Conservation (phyloP, 1,139 yeast genomes). For the Hansenula sp. region DNA sequence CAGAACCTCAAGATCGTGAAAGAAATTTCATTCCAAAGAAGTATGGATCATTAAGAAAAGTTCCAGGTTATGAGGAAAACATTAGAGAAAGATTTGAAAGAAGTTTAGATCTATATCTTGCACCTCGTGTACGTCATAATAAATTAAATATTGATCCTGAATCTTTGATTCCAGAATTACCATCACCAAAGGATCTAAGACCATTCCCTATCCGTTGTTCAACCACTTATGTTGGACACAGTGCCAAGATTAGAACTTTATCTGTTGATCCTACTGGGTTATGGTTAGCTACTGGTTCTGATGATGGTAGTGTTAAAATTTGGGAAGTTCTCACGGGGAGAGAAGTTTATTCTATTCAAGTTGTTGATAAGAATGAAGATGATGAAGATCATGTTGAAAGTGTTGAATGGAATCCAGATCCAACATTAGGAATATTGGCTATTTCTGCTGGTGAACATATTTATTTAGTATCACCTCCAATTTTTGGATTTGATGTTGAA, state of each 20-base stretch:
- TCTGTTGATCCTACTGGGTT: conserved; percentile 86
- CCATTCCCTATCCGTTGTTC: conserved; percentile 98
- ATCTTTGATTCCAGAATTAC: conserved; percentile 90
- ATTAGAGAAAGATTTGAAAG: conserved; percentile 92
- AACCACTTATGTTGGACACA: conserved; percentile 79
- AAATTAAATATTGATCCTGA: conserved; percentile 95
- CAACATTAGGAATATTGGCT: conserved; percentile 70
- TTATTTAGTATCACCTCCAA: conserved; percentile 80
- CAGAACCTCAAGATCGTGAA: conserved; percentile 76
- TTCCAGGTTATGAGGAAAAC: conserved; percentile 86
- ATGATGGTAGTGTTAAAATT: conserved; percentile 90
- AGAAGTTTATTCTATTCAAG: conserved; percentile 67
- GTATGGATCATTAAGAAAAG: conserved; percentile 77
- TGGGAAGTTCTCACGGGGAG: conserved; percentile 98
- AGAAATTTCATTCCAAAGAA: conserved; percentile 80
- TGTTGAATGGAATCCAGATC: conserved; percentile 88
- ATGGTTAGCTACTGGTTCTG: conserved; percentile 97
- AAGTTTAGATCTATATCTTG: conserved; percentile 86
- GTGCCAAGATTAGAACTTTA: conserved; percentile 74
- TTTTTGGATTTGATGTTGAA: conserved; percentile 85
- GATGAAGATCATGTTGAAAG: conserved; percentile 74
- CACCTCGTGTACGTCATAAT: conserved; percentile 92
- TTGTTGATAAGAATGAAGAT: conserved; percentile 30
- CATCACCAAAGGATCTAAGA: conserved; percentile 92
- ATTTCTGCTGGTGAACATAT: conserved; percentile 80